These are phyloP conservation scores for Globisporangium irregulare DNA, from an alignment of 352 stramenopile species.

Conservation along the genomic window DNA sequence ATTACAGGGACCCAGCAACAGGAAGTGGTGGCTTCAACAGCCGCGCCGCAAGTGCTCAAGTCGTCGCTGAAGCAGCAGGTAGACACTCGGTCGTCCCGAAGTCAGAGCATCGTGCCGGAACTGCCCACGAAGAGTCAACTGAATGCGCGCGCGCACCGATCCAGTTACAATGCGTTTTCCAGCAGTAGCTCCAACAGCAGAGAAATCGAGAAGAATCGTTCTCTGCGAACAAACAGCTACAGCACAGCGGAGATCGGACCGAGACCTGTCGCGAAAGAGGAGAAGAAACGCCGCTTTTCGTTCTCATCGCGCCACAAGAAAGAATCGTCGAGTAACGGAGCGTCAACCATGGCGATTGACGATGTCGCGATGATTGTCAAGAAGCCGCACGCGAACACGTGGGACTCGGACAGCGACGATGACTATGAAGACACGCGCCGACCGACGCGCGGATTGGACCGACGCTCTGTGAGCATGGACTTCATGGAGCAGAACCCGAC, in stretches of 20 bases:
- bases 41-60: constrained; percentile 1
- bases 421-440: constrained; percentile 65
- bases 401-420: constrained; percentile 71
- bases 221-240: constrained; percentile 16
- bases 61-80: constrained; percentile 11
- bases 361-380: constrained; percentile 51
- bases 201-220: constrained; percentile 5
- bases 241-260: constrained; percentile 3
- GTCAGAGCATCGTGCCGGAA: constrained; percentile 18
- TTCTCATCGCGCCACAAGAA: constrained; percentile 40
- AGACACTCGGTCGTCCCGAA: constrained; percentile 9
- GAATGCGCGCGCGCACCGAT: constrained; percentile 5
- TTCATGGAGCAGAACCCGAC: constrained; percentile 73
- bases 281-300: constrained; percentile 42
- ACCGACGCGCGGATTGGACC: constrained; percentile 53
- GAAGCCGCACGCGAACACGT: constrained; percentile 45
- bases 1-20: not conserved
- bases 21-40: not conserved
- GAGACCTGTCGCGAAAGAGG: constrained; percentile 12
- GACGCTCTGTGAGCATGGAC: constrained; percentile 72
- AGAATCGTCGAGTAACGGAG: constrained; percentile 10
- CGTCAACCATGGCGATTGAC: constrained; percentile 28
- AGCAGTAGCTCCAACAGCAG: constrained; percentile 9
- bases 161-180: constrained; percentile 10
- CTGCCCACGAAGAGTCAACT: constrained; percentile 15